Percentiles rank a stretch among this genome's conserved stretches.
phyloP scores from a whole-genome alignment of 176 grass and related monocot species.

The Aegilops umbellulata region DNA sequence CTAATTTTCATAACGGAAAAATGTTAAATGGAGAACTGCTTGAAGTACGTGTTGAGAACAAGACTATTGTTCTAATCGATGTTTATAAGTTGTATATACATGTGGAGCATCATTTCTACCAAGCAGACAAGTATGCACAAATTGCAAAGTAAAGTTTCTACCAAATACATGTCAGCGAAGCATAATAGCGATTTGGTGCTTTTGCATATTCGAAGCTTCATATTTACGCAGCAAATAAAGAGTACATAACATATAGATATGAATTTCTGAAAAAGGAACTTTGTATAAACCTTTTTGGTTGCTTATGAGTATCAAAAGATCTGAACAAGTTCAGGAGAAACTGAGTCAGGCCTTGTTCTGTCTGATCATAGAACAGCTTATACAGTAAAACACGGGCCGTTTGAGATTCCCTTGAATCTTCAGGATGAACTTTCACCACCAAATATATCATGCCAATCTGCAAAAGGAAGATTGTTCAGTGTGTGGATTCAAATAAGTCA shows the following conservation, averaged over 20 bases:
- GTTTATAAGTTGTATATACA: not conserved
- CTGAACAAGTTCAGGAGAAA: slow-evolving; percentile 87
- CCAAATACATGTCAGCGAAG: not conserved
- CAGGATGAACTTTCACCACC: slow-evolving; percentile 75
- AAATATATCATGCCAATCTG: slow-evolving; percentile 96
- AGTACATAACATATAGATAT: not conserved
- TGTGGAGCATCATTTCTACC: not conserved
- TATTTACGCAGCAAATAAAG: slow-evolving; percentile 2
- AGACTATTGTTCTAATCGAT: not conserved
- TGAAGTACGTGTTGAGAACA: not conserved
- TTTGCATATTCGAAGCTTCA: slow-evolving; percentile 16
- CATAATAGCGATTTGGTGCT: not conserved
- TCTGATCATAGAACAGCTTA: slow-evolving; percentile 98
- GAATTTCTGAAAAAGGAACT: slow-evolving; percentile 8
- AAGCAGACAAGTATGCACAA: not conserved
- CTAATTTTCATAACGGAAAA: slow-evolving; percentile 5
- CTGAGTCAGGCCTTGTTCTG: slow-evolving; percentile 84
- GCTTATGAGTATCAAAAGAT: slow-evolving; percentile 89
- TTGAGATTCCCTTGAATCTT: slow-evolving; percentile 84
- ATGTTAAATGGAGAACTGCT: slow-evolving; percentile 15
- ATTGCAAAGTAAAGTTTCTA: not conserved
- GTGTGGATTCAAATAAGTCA: not conserved
- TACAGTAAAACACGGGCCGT: slow-evolving; percentile 83
- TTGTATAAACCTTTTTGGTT: slow-evolving; percentile 81
- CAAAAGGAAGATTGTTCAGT: slow-evolving; percentile 17